Evolutionary conservation across 73 alveolate genomes (phyloP), one percentile per base, ranked within the genome.

Genomic region (Paramecium pentaurelia): DNA sequence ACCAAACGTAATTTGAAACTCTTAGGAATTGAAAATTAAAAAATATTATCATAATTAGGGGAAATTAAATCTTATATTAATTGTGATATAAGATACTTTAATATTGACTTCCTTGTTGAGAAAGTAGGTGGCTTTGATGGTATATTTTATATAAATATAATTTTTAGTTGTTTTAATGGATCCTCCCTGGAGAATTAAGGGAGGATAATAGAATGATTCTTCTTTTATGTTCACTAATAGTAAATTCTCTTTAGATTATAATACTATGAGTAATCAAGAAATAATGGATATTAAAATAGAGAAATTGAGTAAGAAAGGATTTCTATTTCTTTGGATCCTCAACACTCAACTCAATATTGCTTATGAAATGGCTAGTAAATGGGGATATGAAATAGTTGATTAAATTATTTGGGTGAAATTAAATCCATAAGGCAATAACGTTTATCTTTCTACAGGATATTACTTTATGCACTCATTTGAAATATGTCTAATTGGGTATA

Each of bases 181-280:
- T 60, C 99, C 99, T 9, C 99, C 99, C 27, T 97, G 99, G 98
- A 95, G 99, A 92, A 97, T 97, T n/a, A 96, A 96, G 73, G 99
- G 99, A 40, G 99, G 98, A 42, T 93, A 97, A 86, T 83, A 97
- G 59, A 96, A 96, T 93, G 97, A 97, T 58, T 93, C 97, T 9
- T 95, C 98, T 73, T 97, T 97, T 64, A 97, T 97, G 99, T 97
- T 97, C 77, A 93, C 99, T 16, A 97, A 97, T 77, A 96, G 96
- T 60, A 96, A 96, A 77, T 97, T 97, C 77, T 92, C 94, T 40
- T 93, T 97, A 60, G 97, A 97, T 54, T 97, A 97, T 70, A 92
- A 96, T 38, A 97, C 99, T 9, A 86, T 97, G 94, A 93, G 98
- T 16, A 97, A 97, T 88, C 75, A 92, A 51, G 99, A 97, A 73